These are phyloP conservation scores for Taxillus chinensis DNA, from an alignment of 164 flowering plant genomes.

Conservation along the genomic window DNA sequence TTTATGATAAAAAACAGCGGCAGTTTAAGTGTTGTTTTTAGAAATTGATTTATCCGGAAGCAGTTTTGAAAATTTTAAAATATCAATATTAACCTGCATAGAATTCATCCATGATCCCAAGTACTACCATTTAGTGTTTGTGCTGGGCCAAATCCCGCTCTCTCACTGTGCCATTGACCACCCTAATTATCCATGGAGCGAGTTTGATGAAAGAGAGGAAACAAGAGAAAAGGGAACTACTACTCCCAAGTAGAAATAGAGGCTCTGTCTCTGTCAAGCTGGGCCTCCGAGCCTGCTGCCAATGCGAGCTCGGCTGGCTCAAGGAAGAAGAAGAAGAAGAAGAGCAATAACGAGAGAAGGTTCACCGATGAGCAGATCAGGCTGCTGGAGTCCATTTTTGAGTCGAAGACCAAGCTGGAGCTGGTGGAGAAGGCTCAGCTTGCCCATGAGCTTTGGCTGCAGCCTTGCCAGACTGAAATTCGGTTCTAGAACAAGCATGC, in stretches of 20 bases:
- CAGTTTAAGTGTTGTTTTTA: too few relatives aligned
- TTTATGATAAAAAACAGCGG: too few relatives aligned
- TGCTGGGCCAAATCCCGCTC: too few relatives aligned
- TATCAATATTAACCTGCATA: too few relatives aligned
- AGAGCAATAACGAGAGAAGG: conserved; percentile 33
- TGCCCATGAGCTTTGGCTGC: conserved; percentile 58
- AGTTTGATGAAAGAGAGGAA: too few relatives aligned
- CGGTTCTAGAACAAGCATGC: conserved; percentile 92
- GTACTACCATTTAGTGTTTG: too few relatives aligned
- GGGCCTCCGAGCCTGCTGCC: conserved; percentile 1
- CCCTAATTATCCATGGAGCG: too few relatives aligned
- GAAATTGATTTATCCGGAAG: too few relatives aligned
- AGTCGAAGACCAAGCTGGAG: conserved; percentile 54
- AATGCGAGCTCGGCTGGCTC: background rate
- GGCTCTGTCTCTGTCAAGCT: background rate
- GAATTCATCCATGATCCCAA: too few relatives aligned
- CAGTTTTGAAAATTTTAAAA: too few relatives aligned
- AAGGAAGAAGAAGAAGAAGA: conserved; percentile 20
- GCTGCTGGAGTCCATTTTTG: conserved; percentile 52
- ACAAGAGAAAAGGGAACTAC: conserved; percentile 5
- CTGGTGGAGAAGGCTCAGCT: conserved; percentile 49
- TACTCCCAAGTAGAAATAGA: conserved; percentile 6
- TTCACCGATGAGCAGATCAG: conserved; percentile 53
- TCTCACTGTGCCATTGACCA: too few relatives aligned
- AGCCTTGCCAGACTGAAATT: conserved; percentile 71